phyloP scores from a whole-genome alignment of 2,329 filamentous ascomycete genomes.

The Trichoderma citrinoviride region DNA sequence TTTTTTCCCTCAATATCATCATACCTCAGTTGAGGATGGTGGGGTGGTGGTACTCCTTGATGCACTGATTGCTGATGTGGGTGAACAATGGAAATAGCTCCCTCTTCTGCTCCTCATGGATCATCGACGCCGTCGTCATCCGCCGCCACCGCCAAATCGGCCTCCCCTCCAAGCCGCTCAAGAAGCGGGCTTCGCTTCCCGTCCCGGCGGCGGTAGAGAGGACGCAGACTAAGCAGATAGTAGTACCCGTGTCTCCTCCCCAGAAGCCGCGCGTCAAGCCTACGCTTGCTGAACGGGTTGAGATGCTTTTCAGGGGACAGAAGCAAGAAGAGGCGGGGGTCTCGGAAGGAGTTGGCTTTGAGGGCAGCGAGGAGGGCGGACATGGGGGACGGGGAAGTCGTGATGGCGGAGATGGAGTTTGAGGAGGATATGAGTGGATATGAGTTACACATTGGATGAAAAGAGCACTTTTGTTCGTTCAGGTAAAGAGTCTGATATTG shows the following conservation, averaged over 20 bases:
- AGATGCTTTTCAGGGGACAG: too few species aligned
- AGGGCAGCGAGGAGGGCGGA: not conserved
- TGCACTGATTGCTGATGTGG: not conserved
- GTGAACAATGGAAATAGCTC: constrained; percentile 33
- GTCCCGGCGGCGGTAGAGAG: not conserved
- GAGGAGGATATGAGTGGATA: not conserved
- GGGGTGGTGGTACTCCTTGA: too few species aligned
- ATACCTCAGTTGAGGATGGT: not conserved
- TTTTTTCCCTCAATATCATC: not conserved
- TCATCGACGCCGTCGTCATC: constrained; percentile 42
- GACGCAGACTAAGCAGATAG: not conserved
- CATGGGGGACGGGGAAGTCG: not conserved
- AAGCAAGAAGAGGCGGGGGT: too few species aligned
- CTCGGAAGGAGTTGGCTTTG: not conserved
- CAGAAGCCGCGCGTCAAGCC: not conserved
- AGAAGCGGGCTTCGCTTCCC: not conserved
- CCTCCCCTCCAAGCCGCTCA: constrained; percentile 38
- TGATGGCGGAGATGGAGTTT: not conserved
- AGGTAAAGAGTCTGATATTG: not conserved
- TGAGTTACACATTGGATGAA: not conserved
- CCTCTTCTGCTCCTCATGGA: constrained; percentile 42
- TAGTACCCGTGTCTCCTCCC: not conserved
- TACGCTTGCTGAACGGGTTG: too few species aligned
- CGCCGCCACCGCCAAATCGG: constrained; percentile 45
- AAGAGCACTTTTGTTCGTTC: too few species aligned